Percentiles rank a stretch among this genome's conserved stretches.
Evolutionary conservation across 768 basidiomycete genomes (phyloP).

Genomic region (Tricholoma hemisulphureum): DNA sequence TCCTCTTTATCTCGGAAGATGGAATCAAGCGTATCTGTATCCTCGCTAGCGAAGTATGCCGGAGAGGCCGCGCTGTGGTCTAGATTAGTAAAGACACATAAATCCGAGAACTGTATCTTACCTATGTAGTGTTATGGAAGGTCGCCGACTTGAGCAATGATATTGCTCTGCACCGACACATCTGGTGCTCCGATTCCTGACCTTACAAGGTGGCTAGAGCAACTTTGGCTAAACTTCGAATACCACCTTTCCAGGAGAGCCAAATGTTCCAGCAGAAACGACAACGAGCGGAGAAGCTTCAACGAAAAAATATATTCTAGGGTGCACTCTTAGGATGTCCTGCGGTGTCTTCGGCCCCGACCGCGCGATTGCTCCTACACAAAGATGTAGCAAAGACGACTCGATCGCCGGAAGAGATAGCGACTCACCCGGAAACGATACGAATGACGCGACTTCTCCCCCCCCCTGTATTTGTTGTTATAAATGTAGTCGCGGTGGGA

Average conservation of each 20-base stretch:
- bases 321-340: conserved; percentile 13
- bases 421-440: conserved; percentile 41
- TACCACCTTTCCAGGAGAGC: conserved; percentile 50
- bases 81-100: conserved; percentile 12
- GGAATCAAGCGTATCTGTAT: conserved; percentile 48
- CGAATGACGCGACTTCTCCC: conserved; percentile 43
- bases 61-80: conserved; percentile 41
- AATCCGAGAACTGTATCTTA: conserved; percentile 12
- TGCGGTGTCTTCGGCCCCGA: conserved; percentile 47
- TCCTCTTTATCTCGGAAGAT: conserved; percentile 40
- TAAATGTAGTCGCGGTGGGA: conserved; percentile 57
- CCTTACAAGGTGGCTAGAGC: conserved; percentile 15
- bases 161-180: conserved; percentile 46
- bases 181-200: conserved; percentile 65
- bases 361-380: conserved; percentile 39
- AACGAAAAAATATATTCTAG: conserved; percentile 22
- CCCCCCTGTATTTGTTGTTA: conserved; percentile 43
- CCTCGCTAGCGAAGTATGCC: conserved; percentile 44
- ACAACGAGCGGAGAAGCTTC: conserved; percentile 47
- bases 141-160: conserved; percentile 52
- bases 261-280: conserved; percentile 54
- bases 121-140: conserved; percentile 69
- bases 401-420: not conserved
- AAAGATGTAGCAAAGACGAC: not conserved
- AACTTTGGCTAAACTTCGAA: not conserved